A percentile compares a stretch with the other conserved stretches of the same genome.
These are phyloP conservation scores for Zymoseptoria brevis DNA, from an alignment of 2,329 filamentous ascomycete species.

Conservation along the genomic window DNA sequence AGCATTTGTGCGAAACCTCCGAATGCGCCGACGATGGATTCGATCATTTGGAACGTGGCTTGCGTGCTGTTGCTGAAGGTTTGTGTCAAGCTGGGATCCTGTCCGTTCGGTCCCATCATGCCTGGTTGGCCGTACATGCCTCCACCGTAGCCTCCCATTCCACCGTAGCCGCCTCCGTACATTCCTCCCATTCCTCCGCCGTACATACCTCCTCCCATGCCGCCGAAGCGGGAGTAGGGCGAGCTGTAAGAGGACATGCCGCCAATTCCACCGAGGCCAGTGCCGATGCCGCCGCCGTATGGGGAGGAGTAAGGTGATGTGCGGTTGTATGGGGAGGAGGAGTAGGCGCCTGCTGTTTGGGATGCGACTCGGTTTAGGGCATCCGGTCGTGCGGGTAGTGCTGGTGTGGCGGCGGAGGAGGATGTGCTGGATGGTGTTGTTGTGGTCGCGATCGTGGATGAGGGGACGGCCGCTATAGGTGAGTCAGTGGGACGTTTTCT, in stretches of 20 bases:
- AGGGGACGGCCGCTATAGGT: conserved; percentile 36
- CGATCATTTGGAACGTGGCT: conserved; percentile 95
- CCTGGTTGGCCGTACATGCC: conserved; percentile 38
- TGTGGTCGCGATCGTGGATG: conserved; percentile 35
- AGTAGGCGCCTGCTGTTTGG: conserved; percentile 75
- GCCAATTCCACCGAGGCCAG: conserved; percentile 26
- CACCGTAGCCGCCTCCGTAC: conserved; percentile 27
- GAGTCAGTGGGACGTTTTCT: conserved; percentile 24
- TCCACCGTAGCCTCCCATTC: conserved; percentile 18
- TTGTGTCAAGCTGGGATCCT: conserved; percentile 90
- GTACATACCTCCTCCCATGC: conserved; percentile 29
- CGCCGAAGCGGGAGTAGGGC: conserved; percentile 42
- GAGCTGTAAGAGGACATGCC: conserved; percentile 33
- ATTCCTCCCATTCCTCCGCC: conserved; percentile 22
- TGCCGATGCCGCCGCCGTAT: conserved; percentile 41
- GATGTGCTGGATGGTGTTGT: conserved; percentile 36
- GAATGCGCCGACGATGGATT: conserved; percentile 93
- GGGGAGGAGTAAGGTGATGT: conserved; percentile 43
- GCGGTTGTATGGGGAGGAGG: conserved; percentile 39
- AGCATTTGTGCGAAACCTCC: conserved; percentile 98
- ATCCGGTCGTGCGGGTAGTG: conserved; percentile 72
- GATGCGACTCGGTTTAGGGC: conserved; percentile 73
- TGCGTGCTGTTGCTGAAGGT: conserved; percentile 91
- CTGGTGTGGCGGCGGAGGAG: conserved; percentile 46
- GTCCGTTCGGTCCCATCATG: conserved; percentile 56